Evolutionary conservation across 2,329 filamentous ascomycete species (phyloP).

Genomic region (Monosporascus sp.): DNA sequence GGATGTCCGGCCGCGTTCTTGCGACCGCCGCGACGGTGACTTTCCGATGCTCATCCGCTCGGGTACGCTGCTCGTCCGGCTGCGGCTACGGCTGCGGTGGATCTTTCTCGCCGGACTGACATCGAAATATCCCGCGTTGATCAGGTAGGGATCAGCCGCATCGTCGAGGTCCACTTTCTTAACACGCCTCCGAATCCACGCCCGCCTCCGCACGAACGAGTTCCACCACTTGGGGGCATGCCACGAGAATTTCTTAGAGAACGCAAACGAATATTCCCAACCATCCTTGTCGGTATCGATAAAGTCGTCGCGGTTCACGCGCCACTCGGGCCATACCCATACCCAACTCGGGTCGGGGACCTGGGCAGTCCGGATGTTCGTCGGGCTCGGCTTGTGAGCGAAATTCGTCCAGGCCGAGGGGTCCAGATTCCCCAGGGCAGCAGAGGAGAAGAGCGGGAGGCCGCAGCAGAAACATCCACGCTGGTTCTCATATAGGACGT

Average conservation of each 20-base stretch:
- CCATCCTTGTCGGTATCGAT: constrained; percentile 72
- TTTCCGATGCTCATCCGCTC: constrained; percentile 23
- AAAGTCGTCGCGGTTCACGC: constrained; percentile 65
- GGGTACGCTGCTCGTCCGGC: constrained; percentile 30
- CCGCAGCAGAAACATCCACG: constrained; percentile 87
- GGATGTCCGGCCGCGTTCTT: constrained; percentile 25
- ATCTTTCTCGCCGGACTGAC: constrained; percentile 53
- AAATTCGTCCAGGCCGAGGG: constrained; percentile 81
- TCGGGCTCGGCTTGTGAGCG: constrained; percentile 55
- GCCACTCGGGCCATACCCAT: constrained; percentile 71
- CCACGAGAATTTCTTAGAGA: constrained; percentile 71
- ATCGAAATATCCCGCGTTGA: constrained; percentile 75
- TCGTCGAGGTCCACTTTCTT: constrained; percentile 49
- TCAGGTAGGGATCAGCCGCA: constrained; percentile 54
- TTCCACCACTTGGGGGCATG: constrained; percentile 90
- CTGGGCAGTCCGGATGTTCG: constrained; percentile 76
- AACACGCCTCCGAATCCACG: constrained; percentile 79
- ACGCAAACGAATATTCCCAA: constrained; percentile 95
- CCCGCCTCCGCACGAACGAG: constrained; percentile 83
- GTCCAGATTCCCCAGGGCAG: constrained; percentile 80
- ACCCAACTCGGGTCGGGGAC: constrained; percentile 93
- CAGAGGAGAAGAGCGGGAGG: constrained; percentile 80
- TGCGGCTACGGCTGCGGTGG: constrained; percentile 31
- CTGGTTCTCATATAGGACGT: constrained; percentile 94
- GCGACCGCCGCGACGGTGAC: constrained; percentile 26